A percentile compares a stretch with the other conserved stretches of the same genome.
These are phyloP conservation scores for Chlamydomonas asymmetrica DNA, from an alignment of 139 green algal species.

Conservation along the genomic window DNA sequence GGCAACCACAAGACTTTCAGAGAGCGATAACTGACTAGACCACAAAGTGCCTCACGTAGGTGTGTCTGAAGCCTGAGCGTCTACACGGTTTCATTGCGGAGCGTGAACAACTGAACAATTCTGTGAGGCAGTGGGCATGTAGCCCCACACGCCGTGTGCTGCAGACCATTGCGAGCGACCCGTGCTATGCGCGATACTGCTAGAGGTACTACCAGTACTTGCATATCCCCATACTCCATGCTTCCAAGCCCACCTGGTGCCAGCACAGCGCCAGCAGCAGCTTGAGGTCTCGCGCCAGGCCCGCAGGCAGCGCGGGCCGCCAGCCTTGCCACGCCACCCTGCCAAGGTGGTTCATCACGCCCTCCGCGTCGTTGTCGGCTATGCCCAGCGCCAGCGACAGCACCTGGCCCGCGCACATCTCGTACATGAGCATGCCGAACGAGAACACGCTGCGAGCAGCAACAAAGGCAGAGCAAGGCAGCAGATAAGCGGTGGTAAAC, in stretches of 20 bases:
- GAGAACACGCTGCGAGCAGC: too few species aligned
- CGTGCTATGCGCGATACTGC: not conserved
- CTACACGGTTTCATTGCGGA: not conserved
- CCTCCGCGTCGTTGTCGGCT: not conserved
- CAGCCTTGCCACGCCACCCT: conserved; percentile 21
- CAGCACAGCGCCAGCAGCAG: conserved; percentile 28
- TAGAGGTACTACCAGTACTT: too few species aligned
- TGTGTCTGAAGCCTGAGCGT: not conserved
- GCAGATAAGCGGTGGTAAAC: too few species aligned
- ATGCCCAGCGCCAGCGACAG: conserved; percentile 9
- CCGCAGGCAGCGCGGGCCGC: conserved; percentile 8
- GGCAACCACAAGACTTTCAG: too few species aligned
- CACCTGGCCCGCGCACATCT: conserved; percentile 13
- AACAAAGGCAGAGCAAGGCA: too few species aligned
- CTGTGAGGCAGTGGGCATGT: not conserved
- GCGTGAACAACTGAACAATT: not conserved
- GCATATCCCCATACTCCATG: too few species aligned
- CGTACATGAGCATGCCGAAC: conserved; percentile 16
- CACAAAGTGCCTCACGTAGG: not conserved
- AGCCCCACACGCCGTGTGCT: not conserved
- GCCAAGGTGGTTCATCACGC: conserved; percentile 12
- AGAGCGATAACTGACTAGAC: not conserved
- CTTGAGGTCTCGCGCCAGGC: conserved; percentile 2
- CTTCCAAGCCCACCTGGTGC: conserved; percentile 9
- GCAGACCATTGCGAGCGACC: not conserved